Base-by-base conservation (phyloP, 2,329 filamentous ascomycete genomes). In the Aspergillus sp. region DNA sequence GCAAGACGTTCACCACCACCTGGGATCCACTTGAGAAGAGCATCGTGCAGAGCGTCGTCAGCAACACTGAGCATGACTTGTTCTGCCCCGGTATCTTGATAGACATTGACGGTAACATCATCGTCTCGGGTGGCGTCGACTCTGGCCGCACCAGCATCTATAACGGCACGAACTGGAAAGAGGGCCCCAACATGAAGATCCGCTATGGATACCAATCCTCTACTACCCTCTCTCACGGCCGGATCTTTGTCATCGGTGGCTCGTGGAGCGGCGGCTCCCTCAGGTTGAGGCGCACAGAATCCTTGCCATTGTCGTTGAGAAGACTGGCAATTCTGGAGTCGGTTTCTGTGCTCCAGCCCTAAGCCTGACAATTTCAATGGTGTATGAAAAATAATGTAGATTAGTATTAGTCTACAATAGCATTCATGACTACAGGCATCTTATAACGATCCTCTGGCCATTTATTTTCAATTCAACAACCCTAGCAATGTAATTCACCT, bases 181-280 rank as follows among this genome's bases (percentile, higher is more conserved):
- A 60, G 4, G 72, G 60, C 1, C 61, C 69, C 0, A 53, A 70
- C 44, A 75, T 81, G 75, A 60, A 65, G 12, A 65, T 76, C 17
- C 54, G 64, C 6, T 74, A 78, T 20, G 76, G 77, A 6, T 80
- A 82, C 49, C 79, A 83, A 44, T 63, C 77, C 0, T 72, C 74
- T 0, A 65, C 73, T 0, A 78, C 74, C 0, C 56, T 73, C 1
- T 77, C 77, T 0, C 71, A 80, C 49, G 80, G 80, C 3, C 66
- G 72, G 0, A 71, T 82, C 19, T 83, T 83, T 60, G 74, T 70
- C 10, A 81, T 83, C 35, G 80, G 81, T 15, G 80, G 81, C 4
- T 79, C 76, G 0, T 80, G 72, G 70, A 75, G 70, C 9, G 80
- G 79, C 17, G 17, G 17, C 17, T 19, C 17, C 17, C 20, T 22